Evolutionary conservation across 2,329 filamentous ascomycete species (phyloP), one percentile per base, ranked within the genome.

Genomic region (Ophidiomyces ophidiicola): DNA sequence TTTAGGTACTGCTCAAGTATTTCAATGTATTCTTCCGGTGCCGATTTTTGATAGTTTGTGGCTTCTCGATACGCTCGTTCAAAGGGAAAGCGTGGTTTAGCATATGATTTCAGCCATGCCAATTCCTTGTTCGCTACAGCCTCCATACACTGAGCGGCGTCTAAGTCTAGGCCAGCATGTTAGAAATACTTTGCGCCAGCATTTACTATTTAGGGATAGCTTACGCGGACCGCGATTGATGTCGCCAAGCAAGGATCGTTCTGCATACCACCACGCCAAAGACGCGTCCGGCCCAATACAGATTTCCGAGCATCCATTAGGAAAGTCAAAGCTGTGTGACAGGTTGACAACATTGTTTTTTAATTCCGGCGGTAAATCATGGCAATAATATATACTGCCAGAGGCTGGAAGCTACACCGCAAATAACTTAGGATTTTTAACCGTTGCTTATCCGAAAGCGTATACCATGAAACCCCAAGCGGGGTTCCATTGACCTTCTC

Each of bases 401-500:
- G 26, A 41, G 6, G 46, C 47, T 8, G 48, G 47, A 30, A 51
- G 33, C 5, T 43, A 12, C 3, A 51, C 18, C 0, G 47, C 25
- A 33, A 45, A 49, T 6, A 55, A 18, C 28, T 51, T 44, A 36
- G 45, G 32, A 53, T 50, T 11, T 23, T 32, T 15, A 52, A 49
- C 36, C 52, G 46, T 38, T 53, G 39, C 21, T 43, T 23, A 5
- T 44, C 23, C 36, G 42, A 33, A 50, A 58, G 51, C 4, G 36
- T 42, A 33, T 37, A 43, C 45, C 43, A 47, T 11, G 32, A 17
- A 5, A 50, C 44, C 11, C 48, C 49, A 31, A 56, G 42, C 2
- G 41, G 36, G 14, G 19, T 39, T 23, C 52, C 54, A 0, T 44
- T 33, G n/a, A 50, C 5, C 34, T 49, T 54, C 42, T 57, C 55